phyloP scores from a whole-genome alignment of 495 filamentous ascomycete genomes.

The Penicillium cosmopolitanum region DNA sequence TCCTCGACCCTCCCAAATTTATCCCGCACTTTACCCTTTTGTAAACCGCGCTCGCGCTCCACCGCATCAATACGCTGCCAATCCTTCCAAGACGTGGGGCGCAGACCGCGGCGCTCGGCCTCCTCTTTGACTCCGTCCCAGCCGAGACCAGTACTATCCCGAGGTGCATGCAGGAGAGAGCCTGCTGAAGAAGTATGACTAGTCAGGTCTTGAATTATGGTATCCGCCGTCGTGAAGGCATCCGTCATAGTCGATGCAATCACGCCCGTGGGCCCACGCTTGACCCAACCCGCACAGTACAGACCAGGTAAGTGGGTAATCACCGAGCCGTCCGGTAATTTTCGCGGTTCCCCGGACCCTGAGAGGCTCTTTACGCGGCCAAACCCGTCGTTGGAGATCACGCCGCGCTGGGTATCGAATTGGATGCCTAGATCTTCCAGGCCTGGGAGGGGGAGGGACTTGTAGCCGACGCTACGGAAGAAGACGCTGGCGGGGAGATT shows the following conservation, averaged over 20 bases:
- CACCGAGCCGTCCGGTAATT: conserved; percentile 40
- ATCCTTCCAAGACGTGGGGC: conserved; percentile 70
- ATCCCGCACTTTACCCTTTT: conserved; percentile 76
- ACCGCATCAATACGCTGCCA: conserved; percentile 84
- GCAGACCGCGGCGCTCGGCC: conserved; percentile 52
- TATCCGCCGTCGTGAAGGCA: conserved; percentile 86
- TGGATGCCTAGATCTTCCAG: conserved; percentile 76
- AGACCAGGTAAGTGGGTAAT: conserved; percentile 69
- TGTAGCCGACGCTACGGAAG: conserved; percentile 93
- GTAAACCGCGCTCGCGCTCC: conserved; percentile 69
- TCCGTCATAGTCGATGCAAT: conserved; percentile 97
- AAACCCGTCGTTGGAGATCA: conserved; percentile 82
- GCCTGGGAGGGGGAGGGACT: conserved; percentile 74
- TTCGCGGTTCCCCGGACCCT: conserved; percentile 24
- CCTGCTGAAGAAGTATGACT: conserved; percentile 21
- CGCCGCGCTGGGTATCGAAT: conserved; percentile 72
- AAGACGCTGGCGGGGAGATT: conserved; percentile 63
- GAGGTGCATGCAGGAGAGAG: conserved; percentile 52
- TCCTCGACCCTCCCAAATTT: conserved; percentile 79
- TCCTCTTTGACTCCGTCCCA: conserved; percentile 75
- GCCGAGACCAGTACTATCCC: conserved; percentile 55
- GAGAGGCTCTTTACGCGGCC: conserved; percentile 65
- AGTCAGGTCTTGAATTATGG: conserved; percentile 73
- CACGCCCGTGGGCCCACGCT: conserved; percentile 90
- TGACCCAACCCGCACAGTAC: conserved; percentile 97